These are phyloP conservation scores for Diplodia seriata DNA, from an alignment of 2,329 filamentous ascomycete species.

Conservation along the genomic window DNA sequence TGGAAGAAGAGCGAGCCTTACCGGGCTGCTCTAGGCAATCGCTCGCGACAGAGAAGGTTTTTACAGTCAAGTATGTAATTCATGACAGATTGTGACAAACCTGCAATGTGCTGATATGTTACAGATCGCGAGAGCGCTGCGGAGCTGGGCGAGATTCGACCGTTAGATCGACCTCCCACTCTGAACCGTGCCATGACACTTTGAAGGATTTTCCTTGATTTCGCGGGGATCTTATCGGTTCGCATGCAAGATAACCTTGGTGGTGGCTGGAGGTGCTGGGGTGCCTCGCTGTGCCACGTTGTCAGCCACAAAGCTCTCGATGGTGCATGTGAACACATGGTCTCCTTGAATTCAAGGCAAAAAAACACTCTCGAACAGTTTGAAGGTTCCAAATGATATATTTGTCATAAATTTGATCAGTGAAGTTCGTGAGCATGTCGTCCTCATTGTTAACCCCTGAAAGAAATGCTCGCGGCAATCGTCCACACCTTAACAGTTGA, in stretches of 20 bases:
- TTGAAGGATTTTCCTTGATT: background rate
- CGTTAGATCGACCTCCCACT: background rate
- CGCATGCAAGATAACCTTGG: background rate
- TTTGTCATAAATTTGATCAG: too few species aligned
- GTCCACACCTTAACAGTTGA: too few species aligned
- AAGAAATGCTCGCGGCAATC: too few species aligned
- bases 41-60: background rate
- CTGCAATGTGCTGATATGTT: background rate
- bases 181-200: background rate
- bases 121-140: background rate
- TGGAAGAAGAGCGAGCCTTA: background rate
- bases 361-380: too few species aligned
- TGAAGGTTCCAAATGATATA: too few species aligned
- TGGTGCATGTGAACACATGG: too few species aligned
- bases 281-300: background rate
- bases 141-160: background rate
- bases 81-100: rapidly evolving
- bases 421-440: too few species aligned
- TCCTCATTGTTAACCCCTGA: too few species aligned
- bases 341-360: too few species aligned
- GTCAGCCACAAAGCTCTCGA: background rate
- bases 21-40: background rate
- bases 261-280: background rate
- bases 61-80: background rate
- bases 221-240: background rate